Evolutionary conservation across 192 early-diverging fungal genomes (phyloP).

Genomic region (Chytriomyces sp.): DNA sequence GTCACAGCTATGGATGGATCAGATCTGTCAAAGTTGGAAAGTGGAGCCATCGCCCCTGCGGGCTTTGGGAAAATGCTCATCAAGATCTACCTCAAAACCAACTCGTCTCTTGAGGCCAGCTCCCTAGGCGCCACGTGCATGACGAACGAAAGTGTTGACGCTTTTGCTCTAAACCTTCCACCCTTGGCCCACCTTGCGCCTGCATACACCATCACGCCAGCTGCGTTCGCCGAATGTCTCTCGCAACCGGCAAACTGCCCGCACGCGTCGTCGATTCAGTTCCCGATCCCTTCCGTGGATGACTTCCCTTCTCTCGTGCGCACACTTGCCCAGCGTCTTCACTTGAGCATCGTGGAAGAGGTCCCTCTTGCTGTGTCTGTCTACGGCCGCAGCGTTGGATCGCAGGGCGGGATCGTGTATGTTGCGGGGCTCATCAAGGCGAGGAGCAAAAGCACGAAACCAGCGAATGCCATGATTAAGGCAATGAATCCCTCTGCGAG

Average conservation of each 20-base stretch:
- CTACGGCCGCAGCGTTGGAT: slow-evolving; percentile 19
- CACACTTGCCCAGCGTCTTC: slow-evolving; percentile 2
- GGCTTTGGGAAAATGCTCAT: slow-evolving; percentile 28
- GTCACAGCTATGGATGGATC: slow-evolving; percentile 14
- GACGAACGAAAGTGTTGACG: slow-evolving; percentile 9
- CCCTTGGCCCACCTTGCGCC: slow-evolving; percentile 3
- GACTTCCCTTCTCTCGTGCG: neutral
- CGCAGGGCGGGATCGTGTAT: neutral
- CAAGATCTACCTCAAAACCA: neutral
- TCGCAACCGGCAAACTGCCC: slow-evolving; percentile 24
- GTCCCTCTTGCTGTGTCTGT: slow-evolving; percentile 31
- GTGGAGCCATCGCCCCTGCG: neutral
- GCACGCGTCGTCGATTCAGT: slow-evolving; percentile 27
- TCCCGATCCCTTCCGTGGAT: slow-evolving; percentile 5
- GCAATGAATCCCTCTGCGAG: neutral
- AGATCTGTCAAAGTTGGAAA: neutral
- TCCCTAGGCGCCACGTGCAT: slow-evolving; percentile 2
- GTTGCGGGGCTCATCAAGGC: slow-evolving; percentile 42
- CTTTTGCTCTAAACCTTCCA: neutral
- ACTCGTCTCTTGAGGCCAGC: neutral
- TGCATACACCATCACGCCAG: slow-evolving; percentile 2
- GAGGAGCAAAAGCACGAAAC: neutral
- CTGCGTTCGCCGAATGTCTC: slow-evolving; percentile 22
- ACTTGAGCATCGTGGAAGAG: slow-evolving; percentile 20
- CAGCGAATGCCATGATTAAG: slow-evolving; percentile 14